Conservation (phyloP, 2,329 filamentous ascomycete species). For the Alternaria gaisen region DNA sequence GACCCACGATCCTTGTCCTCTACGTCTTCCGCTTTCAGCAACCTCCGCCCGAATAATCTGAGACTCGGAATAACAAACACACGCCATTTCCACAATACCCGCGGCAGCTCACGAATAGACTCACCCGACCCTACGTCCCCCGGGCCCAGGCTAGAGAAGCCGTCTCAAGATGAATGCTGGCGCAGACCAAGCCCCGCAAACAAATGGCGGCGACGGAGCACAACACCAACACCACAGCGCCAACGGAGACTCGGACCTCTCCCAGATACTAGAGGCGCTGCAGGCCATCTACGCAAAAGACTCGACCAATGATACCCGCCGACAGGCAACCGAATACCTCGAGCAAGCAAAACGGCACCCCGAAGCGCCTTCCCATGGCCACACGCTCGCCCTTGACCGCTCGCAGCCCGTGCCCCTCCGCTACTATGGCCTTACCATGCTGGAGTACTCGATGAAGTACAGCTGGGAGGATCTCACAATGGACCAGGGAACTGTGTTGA, state of each 20-base stretch:
- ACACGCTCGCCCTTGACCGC: constrained; percentile 78
- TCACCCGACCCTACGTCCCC: not conserved
- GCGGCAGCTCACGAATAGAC: not conserved
- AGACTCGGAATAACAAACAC: not conserved
- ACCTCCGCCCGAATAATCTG: constrained; percentile 9
- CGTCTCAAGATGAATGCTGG: constrained; percentile 44
- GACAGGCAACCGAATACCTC: constrained; percentile 84
- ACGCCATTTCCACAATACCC: not conserved
- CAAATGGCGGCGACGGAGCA: constrained; percentile 17
- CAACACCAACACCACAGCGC: constrained; percentile 30
- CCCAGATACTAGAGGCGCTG: constrained; percentile 82
- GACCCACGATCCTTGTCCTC: constrained; percentile 17
- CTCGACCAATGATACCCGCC: constrained; percentile 81
- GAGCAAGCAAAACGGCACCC: constrained; percentile 82
- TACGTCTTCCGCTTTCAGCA: constrained; percentile 21
- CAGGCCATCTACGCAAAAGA: constrained; percentile 85
- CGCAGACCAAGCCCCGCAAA: constrained; percentile 38
- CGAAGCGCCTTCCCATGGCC: constrained; percentile 86
- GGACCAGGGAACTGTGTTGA: constrained; percentile 73
- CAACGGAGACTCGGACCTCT: constrained; percentile 54
- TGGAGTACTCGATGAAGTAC: constrained; percentile 90
- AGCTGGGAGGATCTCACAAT: constrained; percentile 77
- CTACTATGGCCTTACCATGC: constrained; percentile 90
- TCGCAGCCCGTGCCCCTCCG: constrained; percentile 82
- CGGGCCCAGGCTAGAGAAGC: constrained; percentile 16